phyloP scores from a whole-genome alignment of 768 basidiomycete species.

The Asterophora parasitica region DNA sequence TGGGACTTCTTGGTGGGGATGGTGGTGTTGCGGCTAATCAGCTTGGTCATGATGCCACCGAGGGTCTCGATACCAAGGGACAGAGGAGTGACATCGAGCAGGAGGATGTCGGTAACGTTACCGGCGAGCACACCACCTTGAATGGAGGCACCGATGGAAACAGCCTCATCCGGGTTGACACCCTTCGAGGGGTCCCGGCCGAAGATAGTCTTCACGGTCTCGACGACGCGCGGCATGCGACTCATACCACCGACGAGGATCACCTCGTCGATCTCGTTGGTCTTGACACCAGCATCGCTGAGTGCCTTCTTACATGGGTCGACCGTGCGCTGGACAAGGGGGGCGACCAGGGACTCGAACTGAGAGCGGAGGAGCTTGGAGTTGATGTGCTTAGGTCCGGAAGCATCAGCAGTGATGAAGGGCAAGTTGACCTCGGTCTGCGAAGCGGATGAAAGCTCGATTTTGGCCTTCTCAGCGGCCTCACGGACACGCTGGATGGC shows the following conservation, averaged over 20 bases:
- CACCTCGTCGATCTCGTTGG: conserved; percentile 91
- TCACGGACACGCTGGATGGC: conserved; percentile 99
- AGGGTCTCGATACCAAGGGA: conserved; percentile 98
- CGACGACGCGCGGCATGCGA: conserved; percentile 93
- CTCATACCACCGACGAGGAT: conserved; percentile 99
- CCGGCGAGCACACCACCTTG: conserved; percentile 98
- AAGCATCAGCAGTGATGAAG: conserved; percentile 95
- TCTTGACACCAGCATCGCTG: conserved; percentile 87
- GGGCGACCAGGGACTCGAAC: conserved; percentile 81
- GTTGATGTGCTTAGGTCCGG: conserved; percentile 98
- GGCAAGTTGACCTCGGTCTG: conserved; percentile 98
- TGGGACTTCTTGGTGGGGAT: conserved; percentile 99
- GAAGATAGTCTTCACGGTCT: conserved; percentile 91
- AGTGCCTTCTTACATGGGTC: conserved; percentile 98
- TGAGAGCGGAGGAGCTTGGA: conserved; percentile 80
- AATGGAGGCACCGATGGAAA: conserved; percentile 96
- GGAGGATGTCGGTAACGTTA: conserved; percentile 91
- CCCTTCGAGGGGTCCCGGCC: conserved; percentile 97
- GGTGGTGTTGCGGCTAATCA: conserved; percentile 97
- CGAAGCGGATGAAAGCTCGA: conserved; percentile 89
- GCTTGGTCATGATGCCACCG: conserved; percentile 99
- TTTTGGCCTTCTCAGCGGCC: conserved; percentile 99
- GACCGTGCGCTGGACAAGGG: conserved; percentile 83
- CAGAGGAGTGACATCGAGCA: conserved; percentile 93
- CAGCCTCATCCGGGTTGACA: conserved; percentile 99